These are phyloP conservation scores for Alternaria ventricosa DNA, from an alignment of 2,329 filamentous ascomycete species.

Conservation along the genomic window DNA sequence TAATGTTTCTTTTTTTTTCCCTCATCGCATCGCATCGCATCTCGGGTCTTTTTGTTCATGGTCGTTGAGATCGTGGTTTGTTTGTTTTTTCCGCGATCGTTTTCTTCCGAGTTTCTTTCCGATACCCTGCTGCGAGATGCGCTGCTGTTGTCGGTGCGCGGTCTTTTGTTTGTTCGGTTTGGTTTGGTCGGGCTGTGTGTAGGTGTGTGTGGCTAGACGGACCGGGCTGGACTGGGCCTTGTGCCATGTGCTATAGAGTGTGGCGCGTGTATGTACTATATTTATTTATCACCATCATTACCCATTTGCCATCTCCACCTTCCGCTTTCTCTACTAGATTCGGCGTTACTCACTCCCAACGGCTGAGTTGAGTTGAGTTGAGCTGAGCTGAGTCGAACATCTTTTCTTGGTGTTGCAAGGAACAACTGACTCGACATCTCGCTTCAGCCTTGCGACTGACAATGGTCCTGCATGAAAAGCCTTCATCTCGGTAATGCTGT, in stretches of 20 bases:
- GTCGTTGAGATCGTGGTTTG: not conserved
- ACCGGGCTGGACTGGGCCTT: not conserved
- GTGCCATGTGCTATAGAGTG: not conserved
- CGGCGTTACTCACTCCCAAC: too few relatives aligned
- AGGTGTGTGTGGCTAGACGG: not conserved
- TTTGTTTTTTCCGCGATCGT: not conserved
- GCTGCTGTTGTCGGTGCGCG: not conserved
- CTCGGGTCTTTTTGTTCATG: not conserved
- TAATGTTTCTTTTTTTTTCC: slow-evolving; percentile 10
- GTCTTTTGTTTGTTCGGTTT: not conserved
- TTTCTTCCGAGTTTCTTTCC: slow-evolving; percentile 7
- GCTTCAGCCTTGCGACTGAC: not conserved
- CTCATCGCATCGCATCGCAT: not conserved
- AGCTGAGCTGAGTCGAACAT: too few relatives aligned
- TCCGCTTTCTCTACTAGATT: too few relatives aligned
- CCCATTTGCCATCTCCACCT: too few relatives aligned
- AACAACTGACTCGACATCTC: not conserved
- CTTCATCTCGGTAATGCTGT: not conserved
- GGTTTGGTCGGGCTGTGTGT: not conserved
- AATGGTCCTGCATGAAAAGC: not conserved
- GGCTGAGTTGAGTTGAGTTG: too few relatives aligned
- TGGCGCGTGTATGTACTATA: not conserved
- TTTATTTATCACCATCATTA: not conserved
- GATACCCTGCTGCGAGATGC: slow-evolving; percentile 13
- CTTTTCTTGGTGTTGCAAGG: not conserved